Conservation (phyloP, 768 basidiomycete genomes). For the Pleurotus platypus region DNA sequence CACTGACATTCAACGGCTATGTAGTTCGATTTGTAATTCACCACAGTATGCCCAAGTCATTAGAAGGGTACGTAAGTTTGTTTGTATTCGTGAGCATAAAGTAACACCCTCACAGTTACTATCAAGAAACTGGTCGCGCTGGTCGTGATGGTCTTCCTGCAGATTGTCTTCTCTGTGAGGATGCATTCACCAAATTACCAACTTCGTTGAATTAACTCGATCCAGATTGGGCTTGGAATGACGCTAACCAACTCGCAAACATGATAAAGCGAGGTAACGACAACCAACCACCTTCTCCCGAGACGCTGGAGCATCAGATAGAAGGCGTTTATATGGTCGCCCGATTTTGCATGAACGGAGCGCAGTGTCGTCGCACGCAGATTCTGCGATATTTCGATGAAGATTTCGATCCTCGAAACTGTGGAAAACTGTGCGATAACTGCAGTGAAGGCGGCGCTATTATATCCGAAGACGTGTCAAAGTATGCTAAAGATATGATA, state of each 20-base stretch:
- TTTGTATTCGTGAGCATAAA: not conserved
- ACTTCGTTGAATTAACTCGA: not conserved
- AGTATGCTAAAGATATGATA: constrained; percentile 52
- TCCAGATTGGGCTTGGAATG: constrained; percentile 65
- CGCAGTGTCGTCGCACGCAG: constrained; percentile 83
- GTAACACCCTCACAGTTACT: constrained; percentile 48
- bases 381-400: constrained; percentile 91
- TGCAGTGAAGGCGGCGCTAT: constrained; percentile 54
- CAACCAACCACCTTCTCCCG: constrained; percentile 33
- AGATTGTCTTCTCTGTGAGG: constrained; percentile 83
- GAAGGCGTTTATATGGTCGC: constrained; percentile 65
- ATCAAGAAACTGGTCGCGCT: constrained; percentile 96
- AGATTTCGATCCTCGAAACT: constrained; percentile 63
- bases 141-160: constrained; percentile 86
- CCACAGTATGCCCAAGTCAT: constrained; percentile 70
- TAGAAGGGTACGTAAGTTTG: constrained; percentile 65
- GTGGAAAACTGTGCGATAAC: constrained; percentile 78
- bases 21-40: constrained; percentile 93
- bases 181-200: not conserved
- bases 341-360: constrained; percentile 76
- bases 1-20: constrained; percentile 1
- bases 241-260: constrained; percentile 49
- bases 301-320: constrained; percentile 59
- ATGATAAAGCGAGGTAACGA: constrained; percentile 60
- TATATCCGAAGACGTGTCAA: constrained; percentile 57